Percentiles rank a stretch among this genome's conserved stretches.
These are phyloP conservation scores for Erodium maritimum DNA, from an alignment of 345 rosid genomes.

Conservation along the genomic window DNA sequence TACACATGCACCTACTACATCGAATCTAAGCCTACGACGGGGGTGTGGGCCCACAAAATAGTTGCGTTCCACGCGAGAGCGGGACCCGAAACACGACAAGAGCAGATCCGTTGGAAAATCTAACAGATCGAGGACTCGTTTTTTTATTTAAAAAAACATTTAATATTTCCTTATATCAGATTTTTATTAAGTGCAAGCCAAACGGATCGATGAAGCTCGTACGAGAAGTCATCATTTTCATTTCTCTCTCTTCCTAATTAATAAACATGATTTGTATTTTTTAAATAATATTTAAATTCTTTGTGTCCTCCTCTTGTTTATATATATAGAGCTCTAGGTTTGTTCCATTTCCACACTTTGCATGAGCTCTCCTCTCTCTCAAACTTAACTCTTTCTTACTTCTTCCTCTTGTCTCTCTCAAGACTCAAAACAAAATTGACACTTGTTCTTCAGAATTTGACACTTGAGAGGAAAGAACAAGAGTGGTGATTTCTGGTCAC, in stretches of 20 bases:
- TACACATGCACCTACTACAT: too few relatives aligned
- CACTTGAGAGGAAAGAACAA: not conserved
- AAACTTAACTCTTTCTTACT: not conserved
- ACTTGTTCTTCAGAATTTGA: not conserved
- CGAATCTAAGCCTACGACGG: too few relatives aligned
- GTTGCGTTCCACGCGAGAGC: constrained; percentile 39
- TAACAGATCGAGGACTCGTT: too few relatives aligned
- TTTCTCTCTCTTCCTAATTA: not conserved
- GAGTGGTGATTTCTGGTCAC: not conserved
- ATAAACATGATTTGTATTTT: too few relatives aligned
- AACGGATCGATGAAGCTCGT: constrained; percentile 18
- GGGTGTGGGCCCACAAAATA: constrained; percentile 15
- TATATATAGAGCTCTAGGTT: not conserved
- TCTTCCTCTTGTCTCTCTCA: not conserved
- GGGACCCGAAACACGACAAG: too few relatives aligned
- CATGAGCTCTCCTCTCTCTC: not conserved
- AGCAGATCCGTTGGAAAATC: too few relatives aligned
- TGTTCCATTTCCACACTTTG: not conserved
- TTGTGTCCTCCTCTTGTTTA: not conserved
- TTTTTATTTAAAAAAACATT: too few relatives aligned
- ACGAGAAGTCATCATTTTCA: constrained; percentile 21
- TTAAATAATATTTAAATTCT: not conserved
- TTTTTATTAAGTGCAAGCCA: constrained; percentile 28
- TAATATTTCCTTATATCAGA: too few relatives aligned
- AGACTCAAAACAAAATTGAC: not conserved